These are phyloP conservation scores for Fusarium staphyleae DNA, from an alignment of 2,329 filamentous ascomycete genomes.

Conservation along the genomic window DNA sequence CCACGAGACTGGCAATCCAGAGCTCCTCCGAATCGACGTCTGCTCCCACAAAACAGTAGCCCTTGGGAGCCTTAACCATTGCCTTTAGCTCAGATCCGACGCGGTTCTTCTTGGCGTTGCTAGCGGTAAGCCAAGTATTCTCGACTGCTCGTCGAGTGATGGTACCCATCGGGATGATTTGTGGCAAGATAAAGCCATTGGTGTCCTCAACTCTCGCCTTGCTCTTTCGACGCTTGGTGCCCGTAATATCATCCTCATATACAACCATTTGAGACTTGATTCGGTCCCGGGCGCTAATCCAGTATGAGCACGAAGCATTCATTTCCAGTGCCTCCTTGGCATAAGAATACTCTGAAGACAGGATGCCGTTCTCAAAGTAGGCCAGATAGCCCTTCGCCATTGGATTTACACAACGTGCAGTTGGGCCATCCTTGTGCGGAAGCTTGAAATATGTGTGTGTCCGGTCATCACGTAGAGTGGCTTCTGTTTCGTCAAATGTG, in stretches of 20 bases:
- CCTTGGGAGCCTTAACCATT: slow-evolving; percentile 90
- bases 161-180: slow-evolving; percentile 98
- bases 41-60: slow-evolving; percentile 93
- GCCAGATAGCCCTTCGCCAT: slow-evolving; percentile 89
- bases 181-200: slow-evolving; percentile 85
- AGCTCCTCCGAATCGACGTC: slow-evolving; percentile 97
- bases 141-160: slow-evolving; percentile 94
- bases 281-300: slow-evolving; percentile 93
- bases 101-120: slow-evolving; percentile 94
- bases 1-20: slow-evolving; percentile 96
- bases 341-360: slow-evolving; percentile 87
- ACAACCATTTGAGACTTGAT: slow-evolving; percentile 97
- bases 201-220: slow-evolving; percentile 27
- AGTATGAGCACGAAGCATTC: slow-evolving; percentile 99
- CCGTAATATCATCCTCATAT: slow-evolving; percentile 70
- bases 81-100: slow-evolving; percentile 97
- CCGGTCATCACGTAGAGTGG: slow-evolving; percentile 69
- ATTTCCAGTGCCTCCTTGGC: slow-evolving; percentile 96
- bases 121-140: slow-evolving; percentile 97
- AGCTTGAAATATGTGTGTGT: slow-evolving; percentile 84
- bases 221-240: slow-evolving; percentile 1
- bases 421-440: slow-evolving; percentile 93
- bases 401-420: slow-evolving; percentile 82
- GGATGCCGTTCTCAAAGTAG: slow-evolving; percentile 88
- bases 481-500: slow-evolving; percentile 79